Base-by-base conservation (phyloP, 2,329 filamentous ascomycete genomes). In the Colletotrichum falcatum region DNA sequence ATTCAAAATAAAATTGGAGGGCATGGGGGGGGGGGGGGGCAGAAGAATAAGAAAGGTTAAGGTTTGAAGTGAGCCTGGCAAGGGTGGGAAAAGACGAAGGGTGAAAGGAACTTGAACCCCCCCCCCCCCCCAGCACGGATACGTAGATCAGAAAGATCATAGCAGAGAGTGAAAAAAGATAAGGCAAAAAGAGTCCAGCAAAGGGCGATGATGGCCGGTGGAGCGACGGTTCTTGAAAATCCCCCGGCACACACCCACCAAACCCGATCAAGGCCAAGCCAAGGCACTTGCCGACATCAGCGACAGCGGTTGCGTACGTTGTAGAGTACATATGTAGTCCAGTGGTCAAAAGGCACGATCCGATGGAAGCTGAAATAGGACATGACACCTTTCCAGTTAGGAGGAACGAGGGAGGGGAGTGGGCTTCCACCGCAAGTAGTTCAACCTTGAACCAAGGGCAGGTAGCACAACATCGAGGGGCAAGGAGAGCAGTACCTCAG, bases 31-130 rank as follows among this genome's bases (percentile, higher is more conserved):
- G n/a, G n/a, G 26, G 59, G 56, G 60, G 56, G 42, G 61, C 56
- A 48, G 46, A 44, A 53, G 59, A 69, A 69, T 51, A 70, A 70
- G 67, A 66, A 71, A 70, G n/a, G 63, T 62, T 65, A 56, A 71
- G 53, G 67, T 71, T 71, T 67, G 64, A 58, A 59, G 28, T 67
- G 67, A 60, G 51, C 64, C 67, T 62, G 51, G 67, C 28, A 55
- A 59, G 67, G 63, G 58, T 70, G 56, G 63, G 44, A 67, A 46
- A 48, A 63, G 23, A 46, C 44, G 44, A 46, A 55, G 49, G 35
- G 61, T 64, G 33, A 61, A 53, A 39, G 60, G 26, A 53, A 53
- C 26, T 30, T 11, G 23, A 55, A 28, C 5, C 49, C 26, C 30
- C 46, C 46, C 44, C 30, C 8, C 48, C 23, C 30, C 59, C 46